Evolutionary conservation across 2,329 filamentous ascomycete genomes (phyloP), one percentile per base, ranked within the genome.

Genomic region (Pseudocercospora cruenta): DNA sequence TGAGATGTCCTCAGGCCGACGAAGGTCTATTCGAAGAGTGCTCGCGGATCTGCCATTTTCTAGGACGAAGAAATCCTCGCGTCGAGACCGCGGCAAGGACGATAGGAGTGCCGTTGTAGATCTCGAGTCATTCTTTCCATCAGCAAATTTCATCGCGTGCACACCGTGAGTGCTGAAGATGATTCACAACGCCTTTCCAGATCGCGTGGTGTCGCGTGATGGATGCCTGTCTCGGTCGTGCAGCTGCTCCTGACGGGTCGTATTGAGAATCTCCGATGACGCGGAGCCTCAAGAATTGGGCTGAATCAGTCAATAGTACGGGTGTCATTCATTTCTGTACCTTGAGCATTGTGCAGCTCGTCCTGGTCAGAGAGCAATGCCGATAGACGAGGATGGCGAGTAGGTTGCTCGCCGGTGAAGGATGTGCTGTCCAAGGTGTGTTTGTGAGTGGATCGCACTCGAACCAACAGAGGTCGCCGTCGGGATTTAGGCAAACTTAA

Each of bases 21-120:
- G 55, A 21, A 65, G 16, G 22, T 65, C 31, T n/a, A 65, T 19
- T 10, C 39, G 22, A 24, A 65, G 47, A 3, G 58, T 28, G 33
- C 49, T 58, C 6, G 9, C 57, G 47, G 58, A 57, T 9, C 9
- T 61, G 3, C 63, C 63, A 39, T 65, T 16, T 21, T 55, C 58
- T 33, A 26, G 24, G 10, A 65, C 63, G 4, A 61, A 33, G 24
- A 65, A 61, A 3, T 60, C 49, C 21, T 58, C 26, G 9, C 54
- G 49, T 54, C 58, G 49, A 9, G 49, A 26, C 4, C 33, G 33
- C 22, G 63, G 63, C 2, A 65, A 24, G 4, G 45, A 12, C 55
- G 58, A 36, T 19, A 61, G 14, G 19, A 65, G 60, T 28, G 63
- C 58, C 39, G 39, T 19, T 19, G 39, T 16, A 45, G 12, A 45